Evolutionary conservation across 208 protist genomes (phyloP).

Genomic region (Leishmania turanica): DNA sequence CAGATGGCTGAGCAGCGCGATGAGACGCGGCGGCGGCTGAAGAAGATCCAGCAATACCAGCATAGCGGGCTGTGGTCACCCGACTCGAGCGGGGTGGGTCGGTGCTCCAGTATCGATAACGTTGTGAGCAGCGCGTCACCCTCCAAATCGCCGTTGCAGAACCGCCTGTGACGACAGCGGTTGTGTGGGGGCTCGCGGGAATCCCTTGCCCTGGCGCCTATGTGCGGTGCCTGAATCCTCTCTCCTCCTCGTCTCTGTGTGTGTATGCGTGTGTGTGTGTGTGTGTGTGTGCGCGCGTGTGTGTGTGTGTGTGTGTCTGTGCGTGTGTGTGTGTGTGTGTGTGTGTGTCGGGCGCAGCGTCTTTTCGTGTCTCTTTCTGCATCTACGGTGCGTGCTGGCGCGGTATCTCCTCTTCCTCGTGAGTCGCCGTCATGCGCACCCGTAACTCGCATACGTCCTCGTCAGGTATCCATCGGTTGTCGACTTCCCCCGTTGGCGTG

Average conservation of each 20-base stretch:
- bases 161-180: background rate
- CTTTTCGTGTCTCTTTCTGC: slow-evolving; percentile 24
- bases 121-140: slow-evolving; percentile 12
- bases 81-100: background rate
- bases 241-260: background rate
- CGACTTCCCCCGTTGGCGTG: background rate
- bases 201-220: background rate
- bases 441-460: background rate
- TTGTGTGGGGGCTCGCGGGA: background rate
- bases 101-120: background rate
- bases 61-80: slow-evolving; percentile 7
- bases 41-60: slow-evolving; percentile 31
- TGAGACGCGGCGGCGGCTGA: slow-evolving; percentile 29
- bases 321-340: background rate
- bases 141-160: slow-evolving; percentile 3
- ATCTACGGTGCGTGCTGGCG: slow-evolving; percentile 1
- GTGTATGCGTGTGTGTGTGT: background rate
- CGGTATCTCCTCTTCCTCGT: background rate
- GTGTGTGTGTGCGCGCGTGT: background rate
- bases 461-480: background rate
- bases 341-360: background rate
- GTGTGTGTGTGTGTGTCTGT: background rate
- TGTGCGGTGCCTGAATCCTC: background rate
- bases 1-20: slow-evolving; percentile 33
- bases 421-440: background rate